These are phyloP conservation scores for Ilyonectria robusta DNA, from an alignment of 2,329 filamentous ascomycete genomes.

Conservation along the genomic window DNA sequence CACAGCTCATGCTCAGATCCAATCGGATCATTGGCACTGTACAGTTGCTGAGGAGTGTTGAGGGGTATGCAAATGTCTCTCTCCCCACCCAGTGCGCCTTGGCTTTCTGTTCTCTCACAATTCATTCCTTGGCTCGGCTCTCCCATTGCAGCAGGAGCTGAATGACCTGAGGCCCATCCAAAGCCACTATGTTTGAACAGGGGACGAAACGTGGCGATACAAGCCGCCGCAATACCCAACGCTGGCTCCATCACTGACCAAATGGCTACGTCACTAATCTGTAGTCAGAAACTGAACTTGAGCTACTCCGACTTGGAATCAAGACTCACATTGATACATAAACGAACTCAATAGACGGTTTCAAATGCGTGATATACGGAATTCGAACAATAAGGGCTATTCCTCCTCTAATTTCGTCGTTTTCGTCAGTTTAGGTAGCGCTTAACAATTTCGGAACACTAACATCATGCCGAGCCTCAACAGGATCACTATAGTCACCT, in stretches of 20 bases:
- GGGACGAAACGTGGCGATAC: constrained; percentile 49
- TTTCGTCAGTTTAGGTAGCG: constrained; percentile 42
- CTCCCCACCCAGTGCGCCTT: too few relatives aligned
- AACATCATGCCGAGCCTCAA: constrained; percentile 66
- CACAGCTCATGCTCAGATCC: too few relatives aligned
- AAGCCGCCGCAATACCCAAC: constrained; percentile 53
- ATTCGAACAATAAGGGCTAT: not conserved
- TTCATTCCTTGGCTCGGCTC: too few relatives aligned
- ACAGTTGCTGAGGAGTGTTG: too few relatives aligned
- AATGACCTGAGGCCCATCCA: constrained; percentile 17
- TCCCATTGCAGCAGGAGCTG: too few relatives aligned
- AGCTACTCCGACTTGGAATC: not conserved
- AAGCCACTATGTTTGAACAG: constrained; percentile 50
- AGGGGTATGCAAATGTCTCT: too few relatives aligned
- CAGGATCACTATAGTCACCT: constrained; percentile 61
- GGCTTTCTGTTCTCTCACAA: too few relatives aligned
- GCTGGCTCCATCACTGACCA: constrained; percentile 52
- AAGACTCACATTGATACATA: not conserved
- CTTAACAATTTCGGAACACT: constrained; percentile 30
- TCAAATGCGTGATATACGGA: not conserved
- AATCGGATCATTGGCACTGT: too few relatives aligned
- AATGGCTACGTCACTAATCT: constrained; percentile 50
- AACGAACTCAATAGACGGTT: not conserved
- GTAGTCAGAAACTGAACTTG: not conserved
- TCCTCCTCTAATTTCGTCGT: not conserved